phyloP scores from a whole-genome alignment of 2,329 filamentous ascomycete genomes.

The Aspergillus udagawae region DNA sequence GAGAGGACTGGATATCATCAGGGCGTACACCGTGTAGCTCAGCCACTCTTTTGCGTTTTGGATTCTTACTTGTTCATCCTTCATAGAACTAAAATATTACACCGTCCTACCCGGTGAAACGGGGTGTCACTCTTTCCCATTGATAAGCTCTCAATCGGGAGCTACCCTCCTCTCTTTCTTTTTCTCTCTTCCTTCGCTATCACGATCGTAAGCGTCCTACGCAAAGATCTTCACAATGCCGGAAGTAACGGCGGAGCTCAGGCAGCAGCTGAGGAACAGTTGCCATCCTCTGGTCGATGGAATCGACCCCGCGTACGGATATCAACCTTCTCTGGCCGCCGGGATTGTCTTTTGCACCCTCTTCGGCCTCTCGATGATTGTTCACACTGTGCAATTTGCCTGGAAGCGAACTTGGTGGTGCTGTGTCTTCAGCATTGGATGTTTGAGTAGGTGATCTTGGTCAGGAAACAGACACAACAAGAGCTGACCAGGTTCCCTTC shows the following conservation, averaged over 20 bases:
- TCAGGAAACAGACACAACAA: background rate
- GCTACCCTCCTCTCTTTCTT: background rate
- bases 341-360: slow-evolving; percentile 32
- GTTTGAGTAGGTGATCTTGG: slow-evolving; percentile 25
- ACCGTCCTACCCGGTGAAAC: background rate
- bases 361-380: slow-evolving; percentile 34
- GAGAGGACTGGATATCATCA: background rate
- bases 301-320: slow-evolving; percentile 28
- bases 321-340: slow-evolving; percentile 29
- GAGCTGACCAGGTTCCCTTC: background rate
- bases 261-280: slow-evolving; percentile 11
- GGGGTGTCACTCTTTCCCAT: background rate
- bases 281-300: slow-evolving; percentile 27
- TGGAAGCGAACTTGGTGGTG: slow-evolving; percentile 40
- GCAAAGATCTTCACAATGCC: background rate
- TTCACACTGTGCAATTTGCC: slow-evolving; percentile 30
- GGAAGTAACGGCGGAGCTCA: slow-evolving; percentile 1
- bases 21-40: background rate
- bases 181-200: background rate
- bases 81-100: background rate
- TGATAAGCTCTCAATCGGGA: background rate
- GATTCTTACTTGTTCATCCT: background rate
- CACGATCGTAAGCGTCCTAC: background rate
- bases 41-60: slow-evolving; percentile 2
- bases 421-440: slow-evolving; percentile 33